Percentiles rank a stretch among this genome's conserved stretches.
Conservation (phyloP, 2,329 filamentous ascomycete genomes). For the Hymenoscyphus salicellus region DNA sequence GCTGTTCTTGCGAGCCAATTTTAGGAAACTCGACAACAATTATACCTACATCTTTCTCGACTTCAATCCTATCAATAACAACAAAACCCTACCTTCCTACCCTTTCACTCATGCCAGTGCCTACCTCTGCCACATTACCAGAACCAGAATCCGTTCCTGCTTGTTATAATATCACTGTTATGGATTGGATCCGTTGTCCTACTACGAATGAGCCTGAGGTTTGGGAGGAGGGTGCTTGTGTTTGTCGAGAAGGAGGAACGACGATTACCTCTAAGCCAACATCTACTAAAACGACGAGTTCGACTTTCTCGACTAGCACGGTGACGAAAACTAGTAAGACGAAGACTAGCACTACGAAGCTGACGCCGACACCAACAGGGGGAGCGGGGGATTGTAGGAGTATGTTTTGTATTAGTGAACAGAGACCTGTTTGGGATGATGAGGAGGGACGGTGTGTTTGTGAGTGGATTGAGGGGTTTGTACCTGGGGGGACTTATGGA, state of each 20-base stretch:
- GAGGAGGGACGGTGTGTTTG: constrained; percentile 3
- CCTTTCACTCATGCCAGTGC: not conserved
- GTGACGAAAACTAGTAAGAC: too few species aligned
- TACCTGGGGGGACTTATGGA: not conserved
- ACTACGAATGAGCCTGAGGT: not conserved
- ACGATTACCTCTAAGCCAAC: not conserved
- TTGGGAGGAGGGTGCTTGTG: not conserved
- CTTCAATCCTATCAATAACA: not conserved
- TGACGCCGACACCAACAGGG: not conserved
- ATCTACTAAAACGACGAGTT: not conserved
- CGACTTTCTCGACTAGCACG: not conserved
- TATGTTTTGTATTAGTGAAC: constrained; percentile 1
- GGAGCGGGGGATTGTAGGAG: not conserved
- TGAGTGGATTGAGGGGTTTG: constrained; percentile 9
- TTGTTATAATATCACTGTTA: not conserved
- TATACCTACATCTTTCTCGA: not conserved
- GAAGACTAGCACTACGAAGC: too few species aligned
- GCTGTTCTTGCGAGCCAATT: not conserved
- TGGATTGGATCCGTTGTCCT: not conserved
- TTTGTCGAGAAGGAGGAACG: constrained; percentile 16
- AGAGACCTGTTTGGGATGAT: constrained; percentile 4
- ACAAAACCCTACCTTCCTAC: not conserved
- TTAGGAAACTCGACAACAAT: not conserved
- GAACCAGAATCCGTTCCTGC: not conserved
- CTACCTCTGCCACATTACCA: not conserved